Percentiles rank a stretch among this genome's conserved stretches.
phyloP scores from a whole-genome alignment of 2,329 filamentous ascomycete genomes.

The Fusarium drepaniforme region DNA sequence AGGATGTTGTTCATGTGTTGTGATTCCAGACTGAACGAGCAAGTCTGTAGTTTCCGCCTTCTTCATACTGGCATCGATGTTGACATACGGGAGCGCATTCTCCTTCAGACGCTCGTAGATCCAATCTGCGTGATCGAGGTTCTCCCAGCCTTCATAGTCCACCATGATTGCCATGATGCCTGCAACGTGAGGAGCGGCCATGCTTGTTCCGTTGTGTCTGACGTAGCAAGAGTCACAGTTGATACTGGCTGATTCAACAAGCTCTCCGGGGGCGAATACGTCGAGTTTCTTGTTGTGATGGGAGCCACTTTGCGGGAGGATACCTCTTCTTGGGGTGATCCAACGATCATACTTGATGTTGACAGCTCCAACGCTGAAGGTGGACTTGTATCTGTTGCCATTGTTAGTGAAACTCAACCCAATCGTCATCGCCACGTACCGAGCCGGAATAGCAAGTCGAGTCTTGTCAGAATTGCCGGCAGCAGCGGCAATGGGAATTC shows the following conservation, averaged over 20 bases:
- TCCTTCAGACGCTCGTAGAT: background rate
- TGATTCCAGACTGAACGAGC: background rate
- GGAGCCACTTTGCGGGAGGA: background rate
- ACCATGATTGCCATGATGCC: constrained; percentile 5
- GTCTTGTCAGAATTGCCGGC: background rate
- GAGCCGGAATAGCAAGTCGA: background rate
- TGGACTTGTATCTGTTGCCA: background rate
- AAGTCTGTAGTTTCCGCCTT: background rate
- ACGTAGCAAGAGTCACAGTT: background rate
- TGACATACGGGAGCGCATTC: background rate
- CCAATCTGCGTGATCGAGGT: background rate
- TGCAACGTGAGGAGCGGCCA: constrained; percentile 1
- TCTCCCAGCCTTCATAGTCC: background rate
- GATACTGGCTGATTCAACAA: background rate
- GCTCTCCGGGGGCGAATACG: background rate
- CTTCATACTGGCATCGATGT: background rate
- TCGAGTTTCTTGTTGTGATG: background rate
- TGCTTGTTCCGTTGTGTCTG: constrained; percentile 4
- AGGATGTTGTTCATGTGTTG: background rate
- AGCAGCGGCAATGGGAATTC: constrained; percentile 14
- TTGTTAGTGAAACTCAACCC: background rate
- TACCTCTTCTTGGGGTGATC: background rate
- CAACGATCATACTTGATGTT: constrained; percentile 5
- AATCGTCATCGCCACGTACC: background rate
- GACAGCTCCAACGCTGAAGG: background rate